Evolutionary conservation across 2,329 filamentous ascomycete species (phyloP).

Genomic region (Didymella segeticola): DNA sequence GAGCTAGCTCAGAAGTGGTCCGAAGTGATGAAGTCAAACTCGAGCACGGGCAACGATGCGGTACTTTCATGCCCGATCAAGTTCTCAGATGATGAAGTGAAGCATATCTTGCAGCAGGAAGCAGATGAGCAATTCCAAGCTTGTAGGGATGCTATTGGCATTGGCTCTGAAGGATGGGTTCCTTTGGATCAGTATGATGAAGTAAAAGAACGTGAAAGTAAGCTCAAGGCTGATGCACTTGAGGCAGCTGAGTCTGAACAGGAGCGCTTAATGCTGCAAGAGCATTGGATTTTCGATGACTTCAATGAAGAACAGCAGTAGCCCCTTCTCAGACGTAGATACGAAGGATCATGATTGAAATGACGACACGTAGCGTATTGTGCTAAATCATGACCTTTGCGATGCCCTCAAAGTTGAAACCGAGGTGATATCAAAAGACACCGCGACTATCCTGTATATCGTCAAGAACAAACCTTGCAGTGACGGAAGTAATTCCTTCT

Average conservation of each 20-base stretch:
- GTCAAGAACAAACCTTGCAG: too few relatives aligned
- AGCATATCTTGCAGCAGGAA: conserved; percentile 32
- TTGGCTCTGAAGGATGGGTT: conserved; percentile 39
- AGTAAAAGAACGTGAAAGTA: conserved; percentile 17
- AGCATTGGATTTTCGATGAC: conserved; percentile 43
- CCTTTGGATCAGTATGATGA: conserved; percentile 33
- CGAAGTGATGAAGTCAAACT: conserved; percentile 7
- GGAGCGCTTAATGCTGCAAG: conserved; percentile 20
- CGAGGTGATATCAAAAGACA: too few relatives aligned
- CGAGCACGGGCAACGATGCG: conserved; percentile 8
- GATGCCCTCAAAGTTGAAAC: too few relatives aligned
- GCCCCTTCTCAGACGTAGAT: too few relatives aligned
- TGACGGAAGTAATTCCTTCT: too few relatives aligned
- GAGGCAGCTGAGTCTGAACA: conserved; percentile 31
- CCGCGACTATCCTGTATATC: too few relatives aligned
- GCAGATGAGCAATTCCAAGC: conserved; percentile 34
- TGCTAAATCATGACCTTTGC: too few relatives aligned
- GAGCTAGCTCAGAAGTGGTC: conserved; percentile 31
- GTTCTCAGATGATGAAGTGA: conserved; percentile 29
- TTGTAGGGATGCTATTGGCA: conserved; percentile 31
- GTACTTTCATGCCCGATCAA: conserved; percentile 28
- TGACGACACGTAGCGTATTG: too few relatives aligned
- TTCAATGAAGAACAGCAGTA: conserved; percentile 43
- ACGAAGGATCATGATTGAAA: too few relatives aligned
- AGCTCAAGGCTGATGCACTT: conserved; percentile 33